phyloP scores from a whole-genome alignment of 257 asterid species.

The Solanum ossicruentum region DNA sequence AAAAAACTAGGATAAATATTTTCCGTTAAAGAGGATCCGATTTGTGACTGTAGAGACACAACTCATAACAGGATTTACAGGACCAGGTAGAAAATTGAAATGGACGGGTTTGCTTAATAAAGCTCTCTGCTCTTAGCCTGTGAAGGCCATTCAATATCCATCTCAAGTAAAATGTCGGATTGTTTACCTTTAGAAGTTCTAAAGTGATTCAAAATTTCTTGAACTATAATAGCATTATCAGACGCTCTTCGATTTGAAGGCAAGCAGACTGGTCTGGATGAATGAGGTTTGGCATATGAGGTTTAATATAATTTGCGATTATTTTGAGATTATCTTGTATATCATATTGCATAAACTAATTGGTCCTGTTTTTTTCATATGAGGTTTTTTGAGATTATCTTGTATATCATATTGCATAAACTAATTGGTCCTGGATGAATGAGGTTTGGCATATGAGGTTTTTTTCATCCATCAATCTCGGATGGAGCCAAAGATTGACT shows the following conservation, averaged over 20 bases:
- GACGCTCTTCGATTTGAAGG: neutral
- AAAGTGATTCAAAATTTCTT: neutral
- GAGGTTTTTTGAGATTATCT: too few relatives aligned
- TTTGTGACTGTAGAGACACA: neutral
- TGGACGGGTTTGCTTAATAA: neutral
- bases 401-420: too few relatives aligned
- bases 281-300: neutral
- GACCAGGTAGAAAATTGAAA: neutral
- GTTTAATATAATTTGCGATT: neutral
- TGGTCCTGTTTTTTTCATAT: too few relatives aligned
- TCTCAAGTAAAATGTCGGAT: neutral
- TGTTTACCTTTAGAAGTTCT: neutral
- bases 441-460: too few relatives aligned
- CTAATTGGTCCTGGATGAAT: too few relatives aligned
- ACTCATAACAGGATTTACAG: neutral
- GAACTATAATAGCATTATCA: neutral
- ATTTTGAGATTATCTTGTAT: neutral
- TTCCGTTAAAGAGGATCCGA: neutral
- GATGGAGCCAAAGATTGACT: too few relatives aligned
- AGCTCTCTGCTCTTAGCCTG: neutral
- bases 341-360: neutral
- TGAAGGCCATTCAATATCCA: neutral
- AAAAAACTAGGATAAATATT: neutral
- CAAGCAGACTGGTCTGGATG: neutral
- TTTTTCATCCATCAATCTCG: too few relatives aligned